Conservation (phyloP, 805 yeast genomes). For the Huiozyma naganishii region DNA sequence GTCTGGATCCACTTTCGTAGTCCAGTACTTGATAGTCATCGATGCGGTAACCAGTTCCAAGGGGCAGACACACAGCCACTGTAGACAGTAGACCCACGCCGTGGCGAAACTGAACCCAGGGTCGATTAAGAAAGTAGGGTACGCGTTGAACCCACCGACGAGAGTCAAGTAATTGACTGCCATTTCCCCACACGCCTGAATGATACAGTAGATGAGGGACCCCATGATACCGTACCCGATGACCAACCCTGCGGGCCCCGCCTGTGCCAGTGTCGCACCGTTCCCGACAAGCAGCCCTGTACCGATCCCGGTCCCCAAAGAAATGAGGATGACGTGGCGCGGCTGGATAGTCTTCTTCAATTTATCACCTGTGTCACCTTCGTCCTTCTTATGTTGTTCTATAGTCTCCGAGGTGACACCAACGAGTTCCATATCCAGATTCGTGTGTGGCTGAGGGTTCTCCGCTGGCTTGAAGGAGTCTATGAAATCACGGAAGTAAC, state of each 20-base stretch:
- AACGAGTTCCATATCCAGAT: slow-evolving; percentile 1
- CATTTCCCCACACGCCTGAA: slow-evolving; percentile 57
- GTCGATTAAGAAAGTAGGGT: slow-evolving; percentile 45
- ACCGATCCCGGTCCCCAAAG: slow-evolving; percentile 80
- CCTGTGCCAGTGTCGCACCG: slow-evolving; percentile 36
- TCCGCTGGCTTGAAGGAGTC: slow-evolving; percentile 11
- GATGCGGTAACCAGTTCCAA: slow-evolving; percentile 57
- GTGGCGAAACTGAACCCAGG: slow-evolving; percentile 48
- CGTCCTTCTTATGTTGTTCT: not conserved
- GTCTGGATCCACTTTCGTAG: slow-evolving; percentile 41
- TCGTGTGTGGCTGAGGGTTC: not conserved
- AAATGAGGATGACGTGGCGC: slow-evolving; percentile 60
- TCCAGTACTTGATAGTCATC: slow-evolving; percentile 53
- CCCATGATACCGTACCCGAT: slow-evolving; percentile 51
- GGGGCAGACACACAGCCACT: slow-evolving; percentile 53
- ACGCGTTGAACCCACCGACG: slow-evolving; percentile 55
- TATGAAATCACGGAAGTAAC: not conserved
- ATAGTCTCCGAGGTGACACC: too few relatives aligned
- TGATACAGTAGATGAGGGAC: slow-evolving; percentile 45
- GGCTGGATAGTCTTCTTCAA: slow-evolving; percentile 27
- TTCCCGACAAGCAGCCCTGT: slow-evolving; percentile 57
- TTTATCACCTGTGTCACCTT: slow-evolving; percentile 17
- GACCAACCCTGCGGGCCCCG: slow-evolving; percentile 40
- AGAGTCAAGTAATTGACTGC: slow-evolving; percentile 49
- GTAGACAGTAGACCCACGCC: slow-evolving; percentile 53